Base-by-base conservation (phyloP, 1,139 yeast genomes). In the Candida buenavistaensis region DNA sequence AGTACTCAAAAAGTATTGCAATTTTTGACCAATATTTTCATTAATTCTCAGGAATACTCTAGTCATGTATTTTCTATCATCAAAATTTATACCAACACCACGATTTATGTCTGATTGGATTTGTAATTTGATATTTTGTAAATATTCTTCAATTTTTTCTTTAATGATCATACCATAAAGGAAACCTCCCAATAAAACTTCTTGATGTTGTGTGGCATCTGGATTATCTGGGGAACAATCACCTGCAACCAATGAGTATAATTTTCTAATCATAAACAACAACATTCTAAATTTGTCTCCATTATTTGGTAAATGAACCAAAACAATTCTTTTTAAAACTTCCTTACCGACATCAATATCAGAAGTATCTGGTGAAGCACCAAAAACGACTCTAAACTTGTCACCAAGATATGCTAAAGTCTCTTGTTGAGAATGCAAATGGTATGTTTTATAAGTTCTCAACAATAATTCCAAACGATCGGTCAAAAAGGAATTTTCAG, bases 131-230 rank as follows among this genome's bases (percentile, higher is more conserved):
- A 92, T 78, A 51, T 71, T 76, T 51, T 78, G 83, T 50, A 92
- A 70, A 56, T 88, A 90, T 60, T 94, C 99, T 47, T 92, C 98
- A 47, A 92, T 82, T 58, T 92, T 92, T 64, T 92, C 99, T 62
- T 94, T 92, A 53, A 92, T 65, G 48, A 92, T 92, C 96, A 90
- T 90, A 47, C 97, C 97, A 54, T 88, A 92, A 38, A 92, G 71
- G 75, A 92, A 89, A 14, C 99, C 99, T 44, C 98, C 98, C 38
- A 92, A 73, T 46, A 92, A 68, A 21, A 92, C 89, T 67, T 92
- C 99, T 67, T 92, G 99, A 71, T 92, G 97, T 68, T 94, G 98
- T 7, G 97, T 88, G 28, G 97, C 95, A 82, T 92, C 99, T 54
- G 99, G 98, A 66, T 94, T 92, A 61, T 92, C 99, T 15, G 97